Conservation (phyloP, 352 stramenopile species). For the Blastocystis sp. region DNA sequence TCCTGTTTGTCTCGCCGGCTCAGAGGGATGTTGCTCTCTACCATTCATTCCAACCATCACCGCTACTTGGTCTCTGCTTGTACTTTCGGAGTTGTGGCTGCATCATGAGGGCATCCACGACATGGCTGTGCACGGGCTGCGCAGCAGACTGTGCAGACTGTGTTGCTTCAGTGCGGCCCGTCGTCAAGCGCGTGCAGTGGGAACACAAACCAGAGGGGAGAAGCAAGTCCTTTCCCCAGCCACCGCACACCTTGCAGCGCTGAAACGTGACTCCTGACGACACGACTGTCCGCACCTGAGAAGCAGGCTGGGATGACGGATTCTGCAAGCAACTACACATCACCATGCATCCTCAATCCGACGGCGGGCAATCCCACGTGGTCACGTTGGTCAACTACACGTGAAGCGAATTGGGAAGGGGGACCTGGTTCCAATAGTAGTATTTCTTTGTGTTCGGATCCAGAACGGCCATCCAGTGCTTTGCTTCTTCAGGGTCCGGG, state of each 20-base stretch:
- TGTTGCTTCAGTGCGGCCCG: neutral
- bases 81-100: constrained; percentile 54
- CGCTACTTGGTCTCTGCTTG: constrained; percentile 41
- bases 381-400: constrained; percentile 42
- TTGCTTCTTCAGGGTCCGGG: neutral
- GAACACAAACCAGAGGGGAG: neutral
- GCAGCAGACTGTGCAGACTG: constrained; percentile 4
- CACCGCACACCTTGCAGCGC: constrained; percentile 11
- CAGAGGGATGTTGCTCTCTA: constrained; percentile 56
- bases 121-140: neutral
- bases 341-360: neutral
- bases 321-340: neutral
- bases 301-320: neutral
- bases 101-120: neutral
- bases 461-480: neutral
- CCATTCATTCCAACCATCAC: neutral
- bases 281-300: neutral
- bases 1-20: constrained; percentile 28
- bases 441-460: constrained; percentile 17
- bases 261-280: neutral
- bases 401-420: neutral
- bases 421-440: constrained; percentile 59
- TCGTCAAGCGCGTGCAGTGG: neutral
- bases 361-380: constrained; percentile 42
- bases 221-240: constrained; percentile 18